Conservation (phyloP, 1,284 basidiomycete species). For the Pascua sp. region DNA sequence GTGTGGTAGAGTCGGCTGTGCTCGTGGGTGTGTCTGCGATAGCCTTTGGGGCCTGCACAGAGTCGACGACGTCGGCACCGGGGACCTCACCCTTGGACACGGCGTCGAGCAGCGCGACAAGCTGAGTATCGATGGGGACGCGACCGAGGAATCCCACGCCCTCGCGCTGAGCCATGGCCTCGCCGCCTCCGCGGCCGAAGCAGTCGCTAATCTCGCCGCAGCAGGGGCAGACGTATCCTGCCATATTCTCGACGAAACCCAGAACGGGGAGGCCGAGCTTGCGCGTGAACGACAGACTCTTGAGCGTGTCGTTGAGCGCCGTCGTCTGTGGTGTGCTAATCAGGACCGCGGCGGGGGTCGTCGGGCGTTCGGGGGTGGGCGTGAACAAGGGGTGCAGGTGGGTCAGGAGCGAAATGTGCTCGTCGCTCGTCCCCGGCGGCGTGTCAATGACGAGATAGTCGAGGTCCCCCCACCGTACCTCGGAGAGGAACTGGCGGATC, state of each 20-base stretch:
- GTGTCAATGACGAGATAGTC: slow-evolving; percentile 98
- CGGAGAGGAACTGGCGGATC: slow-evolving; percentile 95
- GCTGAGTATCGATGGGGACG: slow-evolving; percentile 88
- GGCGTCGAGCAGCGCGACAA: slow-evolving; percentile 82
- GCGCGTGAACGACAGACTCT: slow-evolving; percentile 91
- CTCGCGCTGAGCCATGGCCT: slow-evolving; percentile 75
- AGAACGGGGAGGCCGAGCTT: slow-evolving; percentile 82
- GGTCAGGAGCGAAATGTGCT: slow-evolving; percentile 92
- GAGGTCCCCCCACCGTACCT: slow-evolving; percentile 93
- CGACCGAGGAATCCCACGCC: slow-evolving; percentile 76
- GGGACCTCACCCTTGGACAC: slow-evolving; percentile 51
- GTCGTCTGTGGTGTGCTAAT: slow-evolving; percentile 98
- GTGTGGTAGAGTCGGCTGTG: background rate
- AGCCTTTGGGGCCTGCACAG: background rate
- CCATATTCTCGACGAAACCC: slow-evolving; percentile 98
- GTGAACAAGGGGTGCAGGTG: slow-evolving; percentile 82
- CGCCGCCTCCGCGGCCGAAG: slow-evolving; percentile 91
- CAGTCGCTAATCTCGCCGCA: slow-evolving; percentile 90
- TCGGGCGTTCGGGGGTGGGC: slow-evolving; percentile 49
- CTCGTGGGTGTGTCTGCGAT: background rate
- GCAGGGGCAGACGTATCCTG: slow-evolving; percentile 94
- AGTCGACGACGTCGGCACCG: slow-evolving; percentile 16
- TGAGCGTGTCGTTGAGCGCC: slow-evolving; percentile 89
- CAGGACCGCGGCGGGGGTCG: slow-evolving; percentile 69
- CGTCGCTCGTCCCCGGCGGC: slow-evolving; percentile 96